These are phyloP conservation scores for Pichia sp. DNA, from an alignment of 1,139 yeast genomes.

Conservation along the genomic window DNA sequence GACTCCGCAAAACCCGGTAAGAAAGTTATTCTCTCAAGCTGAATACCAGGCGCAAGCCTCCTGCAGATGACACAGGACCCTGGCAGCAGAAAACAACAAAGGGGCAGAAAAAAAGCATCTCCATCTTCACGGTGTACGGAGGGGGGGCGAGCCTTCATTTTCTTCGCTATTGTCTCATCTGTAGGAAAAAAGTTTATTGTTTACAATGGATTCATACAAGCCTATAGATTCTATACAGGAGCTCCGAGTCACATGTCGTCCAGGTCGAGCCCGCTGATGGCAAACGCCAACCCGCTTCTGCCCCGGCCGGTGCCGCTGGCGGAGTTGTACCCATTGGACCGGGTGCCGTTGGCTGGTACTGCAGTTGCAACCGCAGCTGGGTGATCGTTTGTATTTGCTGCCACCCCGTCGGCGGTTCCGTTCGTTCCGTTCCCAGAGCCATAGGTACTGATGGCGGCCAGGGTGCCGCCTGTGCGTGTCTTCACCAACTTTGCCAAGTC, in stretches of 20 bases:
- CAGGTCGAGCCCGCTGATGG: conserved; percentile 25
- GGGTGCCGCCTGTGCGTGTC: conserved; percentile 10
- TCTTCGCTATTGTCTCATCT: too few relatives aligned
- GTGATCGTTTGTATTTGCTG: neutral
- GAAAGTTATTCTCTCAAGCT: neutral
- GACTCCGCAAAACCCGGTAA: neutral
- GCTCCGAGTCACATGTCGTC: conserved; percentile 13
- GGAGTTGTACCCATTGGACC: neutral
- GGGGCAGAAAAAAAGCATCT: neutral
- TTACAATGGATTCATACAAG: too few relatives aligned
- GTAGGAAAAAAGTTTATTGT: neutral
- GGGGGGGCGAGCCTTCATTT: neutral
- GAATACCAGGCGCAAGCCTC: neutral
- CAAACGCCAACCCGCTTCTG: conserved; percentile 27
- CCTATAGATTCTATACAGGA: neutral
- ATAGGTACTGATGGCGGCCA: neutral
- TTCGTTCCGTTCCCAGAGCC: neutral
- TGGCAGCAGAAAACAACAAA: neutral
- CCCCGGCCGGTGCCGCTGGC: neutral
- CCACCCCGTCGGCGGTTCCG: neutral
- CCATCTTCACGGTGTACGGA: neutral
- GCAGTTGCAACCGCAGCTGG: neutral
- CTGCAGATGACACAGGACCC: neutral
- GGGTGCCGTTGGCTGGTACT: neutral
- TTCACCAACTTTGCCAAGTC: conserved; percentile 6